Evolutionary conservation across 805 yeast genomes (phyloP).

Genomic region (Kazachstania bromeliacearum): DNA sequence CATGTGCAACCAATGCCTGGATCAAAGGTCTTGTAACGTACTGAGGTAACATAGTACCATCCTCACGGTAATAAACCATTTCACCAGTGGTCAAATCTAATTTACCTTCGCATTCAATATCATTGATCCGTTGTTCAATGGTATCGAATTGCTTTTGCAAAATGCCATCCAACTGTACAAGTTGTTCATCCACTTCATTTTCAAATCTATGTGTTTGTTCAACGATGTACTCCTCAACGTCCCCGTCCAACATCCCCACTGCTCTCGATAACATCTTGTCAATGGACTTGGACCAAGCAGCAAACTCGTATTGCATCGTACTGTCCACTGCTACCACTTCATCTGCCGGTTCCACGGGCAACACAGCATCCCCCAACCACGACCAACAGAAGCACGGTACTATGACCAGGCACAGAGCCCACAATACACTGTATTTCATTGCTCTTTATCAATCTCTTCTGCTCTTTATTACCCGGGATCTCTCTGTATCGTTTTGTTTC

Average conservation of each 20-base stretch:
- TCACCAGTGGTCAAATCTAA: conserved; percentile 12
- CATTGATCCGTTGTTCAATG: too few relatives aligned
- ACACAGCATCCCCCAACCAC: not conserved
- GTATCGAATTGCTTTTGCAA: too few relatives aligned
- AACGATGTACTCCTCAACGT: not conserved
- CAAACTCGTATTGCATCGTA: conserved; percentile 25
- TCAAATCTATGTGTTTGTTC: too few relatives aligned
- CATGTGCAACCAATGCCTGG: not conserved
- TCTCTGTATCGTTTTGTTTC: too few relatives aligned
- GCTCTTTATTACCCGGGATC: too few relatives aligned
- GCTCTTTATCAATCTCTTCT: too few relatives aligned
- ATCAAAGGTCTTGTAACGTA: conserved; percentile 40
- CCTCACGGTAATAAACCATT: conserved; percentile 25
- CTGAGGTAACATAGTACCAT: conserved; percentile 23
- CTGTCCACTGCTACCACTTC: not conserved
- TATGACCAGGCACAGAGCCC: too few relatives aligned
- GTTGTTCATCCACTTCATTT: too few relatives aligned
- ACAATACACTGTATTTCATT: too few relatives aligned
- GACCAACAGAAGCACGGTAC: not conserved
- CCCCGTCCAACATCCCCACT: not conserved
- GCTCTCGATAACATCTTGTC: conserved; percentile 30
- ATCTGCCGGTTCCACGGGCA: not conserved
- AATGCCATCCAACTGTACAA: too few relatives aligned
- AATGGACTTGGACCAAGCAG: conserved; percentile 30
- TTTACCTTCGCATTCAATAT: conserved; percentile 29